phyloP scores from a whole-genome alignment of 495 filamentous ascomycete species.

The Lophiostoma macrostomum region DNA sequence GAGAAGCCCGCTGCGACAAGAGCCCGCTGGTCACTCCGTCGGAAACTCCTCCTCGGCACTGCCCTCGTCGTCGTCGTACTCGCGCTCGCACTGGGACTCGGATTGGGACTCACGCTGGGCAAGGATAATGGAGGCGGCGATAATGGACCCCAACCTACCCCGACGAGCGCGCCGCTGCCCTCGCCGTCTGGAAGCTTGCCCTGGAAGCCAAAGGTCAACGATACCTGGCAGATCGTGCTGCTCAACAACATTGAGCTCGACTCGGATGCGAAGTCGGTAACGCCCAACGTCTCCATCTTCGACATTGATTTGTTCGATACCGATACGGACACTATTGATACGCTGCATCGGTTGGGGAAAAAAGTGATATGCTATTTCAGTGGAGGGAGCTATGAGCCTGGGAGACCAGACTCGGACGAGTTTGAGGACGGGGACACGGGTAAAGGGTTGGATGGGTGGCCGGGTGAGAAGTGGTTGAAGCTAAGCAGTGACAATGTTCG shows the following conservation, averaged over 20 bases:
- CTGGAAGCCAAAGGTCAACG: slow-evolving; percentile 51
- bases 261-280: slow-evolving; percentile 43
- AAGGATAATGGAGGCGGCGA: slow-evolving; percentile 28
- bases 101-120: slow-evolving; percentile 51
- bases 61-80: slow-evolving; percentile 41
- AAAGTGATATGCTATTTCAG: slow-evolving; percentile 74
- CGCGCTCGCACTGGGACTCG: slow-evolving; percentile 49
- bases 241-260: slow-evolving; percentile 47
- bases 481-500: slow-evolving; percentile 55
- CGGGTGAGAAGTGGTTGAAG: slow-evolving; percentile 65
- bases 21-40: slow-evolving; percentile 12
- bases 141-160: slow-evolving; percentile 9
- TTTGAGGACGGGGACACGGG: slow-evolving; percentile 56
- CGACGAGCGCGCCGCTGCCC: slow-evolving; percentile 20
- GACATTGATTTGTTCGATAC: slow-evolving; percentile 64
- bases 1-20: neutral
- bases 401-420: slow-evolving; percentile 52
- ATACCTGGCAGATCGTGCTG: slow-evolving; percentile 49
- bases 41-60: slow-evolving; percentile 20
- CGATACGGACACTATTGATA: slow-evolving; percentile 43
- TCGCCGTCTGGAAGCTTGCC: slow-evolving; percentile 37
- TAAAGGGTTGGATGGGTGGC: slow-evolving; percentile 57
- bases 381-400: slow-evolving; percentile 62
- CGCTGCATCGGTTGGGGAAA: slow-evolving; percentile 48
- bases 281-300: slow-evolving; percentile 49